Percentiles rank a stretch among this genome's conserved stretches.
Conservation (phyloP, 805 yeast species). For the Ogataea polymorpha region DNA sequence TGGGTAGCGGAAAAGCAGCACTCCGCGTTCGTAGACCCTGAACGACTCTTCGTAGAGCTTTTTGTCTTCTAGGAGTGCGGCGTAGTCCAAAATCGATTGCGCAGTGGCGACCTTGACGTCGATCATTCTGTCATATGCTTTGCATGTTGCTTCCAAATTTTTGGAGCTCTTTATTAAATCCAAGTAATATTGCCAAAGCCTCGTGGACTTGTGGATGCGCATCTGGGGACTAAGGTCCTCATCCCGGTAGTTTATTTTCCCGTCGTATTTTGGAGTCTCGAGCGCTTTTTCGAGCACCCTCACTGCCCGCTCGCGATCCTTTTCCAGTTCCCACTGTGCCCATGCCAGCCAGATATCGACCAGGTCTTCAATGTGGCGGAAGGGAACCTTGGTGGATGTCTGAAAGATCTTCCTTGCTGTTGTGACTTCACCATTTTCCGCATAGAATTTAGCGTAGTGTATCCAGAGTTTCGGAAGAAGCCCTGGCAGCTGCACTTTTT, state of each 20-base stretch:
- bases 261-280: constrained; percentile 19
- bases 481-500: constrained; percentile 40
- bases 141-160: constrained; percentile 38
- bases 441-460: constrained; percentile 63
- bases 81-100: constrained; percentile 60
- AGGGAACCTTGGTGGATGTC: constrained; percentile 71
- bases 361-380: constrained; percentile 56
- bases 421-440: constrained; percentile 47
- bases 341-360: constrained; percentile 71
- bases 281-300: constrained; percentile 35
- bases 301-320: constrained; percentile 41
- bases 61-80: constrained; percentile 52
- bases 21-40: constrained; percentile 65
- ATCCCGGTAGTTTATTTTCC: constrained; percentile 36
- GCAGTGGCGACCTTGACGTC: constrained; percentile 68
- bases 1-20: constrained; percentile 58
- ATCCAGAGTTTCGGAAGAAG: constrained; percentile 63
- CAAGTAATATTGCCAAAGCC: constrained; percentile 70
- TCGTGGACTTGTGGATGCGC: constrained; percentile 55
- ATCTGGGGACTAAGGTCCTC: constrained; percentile 49
- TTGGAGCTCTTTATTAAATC: constrained; percentile 63
- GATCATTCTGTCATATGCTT: constrained; percentile 52
- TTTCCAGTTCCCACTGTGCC: constrained; percentile 63
- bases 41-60: constrained; percentile 48
- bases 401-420: constrained; percentile 63